Evolutionary conservation across 192 early-diverging fungal species (phyloP).

Genomic region (Rhizoclosmatium sp.): DNA sequence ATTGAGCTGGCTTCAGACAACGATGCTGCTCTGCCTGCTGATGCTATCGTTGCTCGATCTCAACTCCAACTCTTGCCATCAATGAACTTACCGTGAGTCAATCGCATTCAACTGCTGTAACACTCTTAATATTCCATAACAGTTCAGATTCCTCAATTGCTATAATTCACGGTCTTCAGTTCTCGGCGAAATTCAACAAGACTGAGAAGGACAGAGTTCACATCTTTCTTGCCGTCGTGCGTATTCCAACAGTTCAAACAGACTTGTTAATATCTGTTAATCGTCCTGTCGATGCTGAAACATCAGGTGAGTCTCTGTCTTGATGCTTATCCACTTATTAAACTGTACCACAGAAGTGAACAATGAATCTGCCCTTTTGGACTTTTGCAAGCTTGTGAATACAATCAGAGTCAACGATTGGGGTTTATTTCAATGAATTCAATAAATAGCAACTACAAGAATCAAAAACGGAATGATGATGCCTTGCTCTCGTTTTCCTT

Average conservation of each 20-base stretch:
- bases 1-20: conserved; percentile 81
- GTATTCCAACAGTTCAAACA: conserved; percentile 70
- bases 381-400: conserved; percentile 15
- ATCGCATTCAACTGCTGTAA: not conserved
- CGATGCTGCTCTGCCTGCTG: conserved; percentile 53
- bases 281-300: conserved; percentile 57
- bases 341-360: not conserved
- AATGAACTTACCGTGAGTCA: conserved; percentile 31
- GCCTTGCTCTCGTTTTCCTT: not conserved
- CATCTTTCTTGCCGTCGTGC: conserved; percentile 75
- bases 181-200: conserved; percentile 78
- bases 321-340: not conserved
- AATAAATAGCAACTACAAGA: not conserved
- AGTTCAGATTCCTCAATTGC: conserved; percentile 45
- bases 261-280: conserved; percentile 85
- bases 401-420: conserved; percentile 18
- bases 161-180: conserved; percentile 71
- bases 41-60: not conserved
- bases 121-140: not conserved
- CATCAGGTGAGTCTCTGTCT: not conserved
- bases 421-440: conserved; percentile 17
- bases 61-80: not conserved
- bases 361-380: not conserved
- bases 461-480: not conserved
- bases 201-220: conserved; percentile 66